Base-by-base conservation (phyloP, 495 filamentous ascomycete genomes). In the Penicillium cinerascens region DNA sequence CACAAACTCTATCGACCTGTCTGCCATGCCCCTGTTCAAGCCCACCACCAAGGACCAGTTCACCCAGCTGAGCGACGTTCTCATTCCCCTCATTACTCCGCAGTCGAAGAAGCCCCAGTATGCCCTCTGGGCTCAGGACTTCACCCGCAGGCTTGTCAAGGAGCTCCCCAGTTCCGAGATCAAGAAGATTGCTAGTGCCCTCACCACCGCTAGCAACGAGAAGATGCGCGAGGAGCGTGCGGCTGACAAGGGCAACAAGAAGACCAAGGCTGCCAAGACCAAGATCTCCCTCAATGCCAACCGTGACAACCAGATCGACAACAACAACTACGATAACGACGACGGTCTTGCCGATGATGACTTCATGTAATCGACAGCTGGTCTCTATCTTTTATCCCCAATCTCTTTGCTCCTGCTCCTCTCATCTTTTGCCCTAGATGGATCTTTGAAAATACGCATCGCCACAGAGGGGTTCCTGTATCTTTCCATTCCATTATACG, bases 161-260 rank as follows among this genome's bases (percentile, higher is more conserved):
- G 95, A 97, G 42, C 71, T 97, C 50, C 81, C 87, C 8, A 92
- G 87, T 63, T 84, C 89, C 48, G 90, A 97, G 72, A 91, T 97
- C 65, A 95, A 96, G 83, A 96, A 97, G 79, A 81, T 96, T 51
- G 82, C 90, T 3, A 92, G 85, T 73, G 81, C 82, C 25, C 70
- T 97, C 63, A 92, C 91, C 18, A 85, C 87, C 10, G 76, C 96
- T 43, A 79, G 88, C 60, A 99, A 99, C 64, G 95, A 99, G 82
- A 97, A 93, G 81, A 89, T 96, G 89, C 95, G 89, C 78, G 93
- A 97, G 72, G 95, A 99, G 82, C 95, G 96, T 78, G 81, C 84
- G 11, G 84, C 89, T 3, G 92, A 96, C 58, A 97, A 96, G 79
- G 88, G 88, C 21, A 89, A 84, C 55, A 97, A 97, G 87, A 99